Base-by-base conservation (phyloP, 2,329 filamentous ascomycete species). In the Arthrobotrys iridis region DNA sequence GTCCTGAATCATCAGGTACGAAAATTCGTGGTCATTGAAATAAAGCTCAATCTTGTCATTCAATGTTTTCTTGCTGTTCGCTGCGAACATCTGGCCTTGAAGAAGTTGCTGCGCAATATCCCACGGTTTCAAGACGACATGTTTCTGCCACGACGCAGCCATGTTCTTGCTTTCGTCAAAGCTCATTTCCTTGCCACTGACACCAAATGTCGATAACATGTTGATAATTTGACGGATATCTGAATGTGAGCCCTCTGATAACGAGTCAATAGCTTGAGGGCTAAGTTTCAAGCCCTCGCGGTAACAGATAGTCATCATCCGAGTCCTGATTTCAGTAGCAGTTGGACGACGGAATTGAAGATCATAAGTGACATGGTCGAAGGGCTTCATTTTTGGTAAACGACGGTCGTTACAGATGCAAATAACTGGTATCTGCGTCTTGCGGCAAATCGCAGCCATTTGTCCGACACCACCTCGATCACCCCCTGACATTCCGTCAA, bases 1-100 rank as follows among this genome's bases (percentile, higher is more conserved):
- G 82, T 99, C 96, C 81, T 99, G 95, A 50, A 99, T 89, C 95
- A 99, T 98, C 62, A 99, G 85, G 80, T 90, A 95, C 80, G 93
- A 97, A 83, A 98, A 96, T 80, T 99, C 95, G 80, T 99, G 95
- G 80, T 99, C 95, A 82, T 99, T 98, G 85, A 99, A 99, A 82
- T 99, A 99, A 0, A 99, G 88, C 83, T 99, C 94, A 77, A 96
- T 95, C 85, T 99, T 99, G 82, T 99, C 94, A 81, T 98, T 98
- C 35, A 99, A 84, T 0, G 93, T 96, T 2, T 92, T 85, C 78
- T 92, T 96, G 83, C 93, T 96, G 57, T 89, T 88, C 3, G 89
- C 87, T 22, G 91, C 87, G 82, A 98, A 99, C 83, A 97, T 88
- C 37, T 93, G 92, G 2, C 93, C 90, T 24, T 88, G 92, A 4